phyloP scores from a whole-genome alignment of 129 eudicot species.

The Mikania micrantha region DNA sequence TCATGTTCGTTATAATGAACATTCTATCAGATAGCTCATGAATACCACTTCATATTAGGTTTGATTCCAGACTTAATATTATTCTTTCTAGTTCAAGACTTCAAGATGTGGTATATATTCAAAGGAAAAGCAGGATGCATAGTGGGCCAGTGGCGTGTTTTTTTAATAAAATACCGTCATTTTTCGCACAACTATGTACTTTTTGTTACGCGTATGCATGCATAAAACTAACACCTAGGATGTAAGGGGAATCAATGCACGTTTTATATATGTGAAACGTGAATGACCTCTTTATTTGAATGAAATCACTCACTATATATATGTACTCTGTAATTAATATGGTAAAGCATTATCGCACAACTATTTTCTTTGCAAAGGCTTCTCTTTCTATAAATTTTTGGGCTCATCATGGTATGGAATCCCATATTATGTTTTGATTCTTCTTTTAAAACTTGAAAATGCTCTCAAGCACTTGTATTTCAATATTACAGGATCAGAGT shows the following conservation, averaged over 20 bases:
- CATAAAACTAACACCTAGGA: neutral
- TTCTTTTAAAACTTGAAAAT: neutral
- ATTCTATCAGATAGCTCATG: no score
- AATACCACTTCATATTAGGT: no score
- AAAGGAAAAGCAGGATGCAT: no score
- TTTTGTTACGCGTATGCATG: no score
- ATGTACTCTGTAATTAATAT: neutral
- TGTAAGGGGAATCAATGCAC: neutral
- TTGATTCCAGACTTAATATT: no score
- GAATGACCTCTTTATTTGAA: neutral
- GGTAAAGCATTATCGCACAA: neutral
- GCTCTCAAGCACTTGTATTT: neutral
- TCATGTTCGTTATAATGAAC: no score
- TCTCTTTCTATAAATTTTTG: neutral
- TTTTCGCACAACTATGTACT: neutral
- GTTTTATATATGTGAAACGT: neutral
- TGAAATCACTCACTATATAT: conserved; percentile 1
- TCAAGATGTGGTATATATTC: no score
- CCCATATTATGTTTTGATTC: neutral
- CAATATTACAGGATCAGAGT: conserved; percentile 10
- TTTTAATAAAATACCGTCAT: no score
- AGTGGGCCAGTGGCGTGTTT: no score
- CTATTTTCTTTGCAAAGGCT: neutral
- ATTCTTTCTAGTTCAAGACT: no score
- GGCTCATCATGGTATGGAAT: conserved; percentile 30